A percentile compares a stretch with the other conserved stretches of the same genome.
Conservation (phyloP, 306 rosid genomes). For the Alnus glutinosa region DNA sequence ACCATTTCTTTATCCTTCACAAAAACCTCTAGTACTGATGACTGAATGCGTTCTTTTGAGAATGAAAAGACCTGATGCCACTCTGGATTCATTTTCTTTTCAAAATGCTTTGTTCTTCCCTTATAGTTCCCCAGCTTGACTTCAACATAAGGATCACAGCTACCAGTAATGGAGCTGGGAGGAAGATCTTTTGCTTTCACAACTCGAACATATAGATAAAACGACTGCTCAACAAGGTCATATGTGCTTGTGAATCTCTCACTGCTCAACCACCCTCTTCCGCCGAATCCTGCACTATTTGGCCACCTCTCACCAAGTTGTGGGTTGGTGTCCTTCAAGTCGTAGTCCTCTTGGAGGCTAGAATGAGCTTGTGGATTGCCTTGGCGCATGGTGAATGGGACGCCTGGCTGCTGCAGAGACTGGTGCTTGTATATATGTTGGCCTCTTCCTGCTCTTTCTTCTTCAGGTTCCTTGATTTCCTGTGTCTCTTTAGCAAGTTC, state of each 20-base stretch:
- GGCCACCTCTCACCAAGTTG: constrained; percentile 88
- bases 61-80: constrained; percentile 96
- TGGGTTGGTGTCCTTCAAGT: constrained; percentile 74
- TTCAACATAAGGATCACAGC: constrained; percentile 91
- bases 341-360: constrained; percentile 49
- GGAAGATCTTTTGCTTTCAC: constrained; percentile 84
- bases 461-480: constrained; percentile 28
- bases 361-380: constrained; percentile 39
- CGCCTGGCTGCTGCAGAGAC: constrained; percentile 44
- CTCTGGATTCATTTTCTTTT: constrained; percentile 78
- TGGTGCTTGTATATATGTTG: constrained; percentile 46
- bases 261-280: constrained; percentile 71
- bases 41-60: constrained; percentile 84
- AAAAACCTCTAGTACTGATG: constrained; percentile 75
- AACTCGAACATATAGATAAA: constrained; percentile 73
- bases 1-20: constrained; percentile 85
- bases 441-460: constrained; percentile 13
- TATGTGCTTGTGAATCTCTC: constrained; percentile 75
- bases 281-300: constrained; percentile 49
- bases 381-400: constrained; percentile 43
- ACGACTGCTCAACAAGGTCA: constrained; percentile 91
- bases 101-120: constrained; percentile 80
- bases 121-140: constrained; percentile 86
- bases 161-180: constrained; percentile 54
- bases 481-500: constrained; percentile 29